Evolutionary conservation across 306 rosid genomes (phyloP).

Genomic region (Cicer pinnatifidum): DNA sequence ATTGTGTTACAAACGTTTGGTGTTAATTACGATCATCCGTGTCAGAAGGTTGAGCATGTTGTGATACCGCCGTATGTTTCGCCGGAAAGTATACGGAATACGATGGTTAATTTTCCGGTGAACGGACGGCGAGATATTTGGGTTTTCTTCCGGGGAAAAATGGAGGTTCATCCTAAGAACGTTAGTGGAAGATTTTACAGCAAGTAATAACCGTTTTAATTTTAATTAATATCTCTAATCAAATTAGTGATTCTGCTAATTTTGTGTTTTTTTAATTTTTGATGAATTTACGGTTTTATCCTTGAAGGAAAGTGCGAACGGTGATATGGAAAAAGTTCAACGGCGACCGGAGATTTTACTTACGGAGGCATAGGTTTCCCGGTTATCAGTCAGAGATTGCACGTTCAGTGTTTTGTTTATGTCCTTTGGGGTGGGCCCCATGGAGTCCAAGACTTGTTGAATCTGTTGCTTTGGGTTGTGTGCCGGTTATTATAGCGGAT

Average conservation of each 20-base stretch:
- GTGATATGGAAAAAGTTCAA: slow-evolving; percentile 72
- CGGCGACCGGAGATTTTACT: slow-evolving; percentile 72
- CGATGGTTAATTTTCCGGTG: slow-evolving; percentile 55
- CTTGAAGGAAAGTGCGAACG: slow-evolving; percentile 78
- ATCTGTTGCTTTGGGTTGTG: slow-evolving; percentile 82
- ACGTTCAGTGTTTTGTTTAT: slow-evolving; percentile 79
- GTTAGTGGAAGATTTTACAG: slow-evolving; percentile 92
- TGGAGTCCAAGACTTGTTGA: slow-evolving; percentile 97
- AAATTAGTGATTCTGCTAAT: slow-evolving; percentile 17
- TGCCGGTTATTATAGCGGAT: slow-evolving; percentile 88
- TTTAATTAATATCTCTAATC: slow-evolving; percentile 25
- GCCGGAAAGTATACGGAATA: slow-evolving; percentile 54
- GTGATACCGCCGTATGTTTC: slow-evolving; percentile 85
- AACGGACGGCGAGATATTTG: slow-evolving; percentile 73
- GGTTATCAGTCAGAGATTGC: slow-evolving; percentile 92
- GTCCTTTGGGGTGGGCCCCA: slow-evolving; percentile 98
- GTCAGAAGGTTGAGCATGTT: slow-evolving; percentile 87
- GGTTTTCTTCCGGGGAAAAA: slow-evolving; percentile 90
- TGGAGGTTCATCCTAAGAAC: slow-evolving; percentile 95
- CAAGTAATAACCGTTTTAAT: slow-evolving; percentile 60
- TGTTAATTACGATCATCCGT: slow-evolving; percentile 68
- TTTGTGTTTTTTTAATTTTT: neutral
- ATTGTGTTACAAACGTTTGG: slow-evolving; percentile 90
- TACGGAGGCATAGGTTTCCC: slow-evolving; percentile 68
- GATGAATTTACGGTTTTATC: slow-evolving; percentile 29